Base-by-base conservation (phyloP, 179 eudicot species). In the Silene noctiflora region DNA sequence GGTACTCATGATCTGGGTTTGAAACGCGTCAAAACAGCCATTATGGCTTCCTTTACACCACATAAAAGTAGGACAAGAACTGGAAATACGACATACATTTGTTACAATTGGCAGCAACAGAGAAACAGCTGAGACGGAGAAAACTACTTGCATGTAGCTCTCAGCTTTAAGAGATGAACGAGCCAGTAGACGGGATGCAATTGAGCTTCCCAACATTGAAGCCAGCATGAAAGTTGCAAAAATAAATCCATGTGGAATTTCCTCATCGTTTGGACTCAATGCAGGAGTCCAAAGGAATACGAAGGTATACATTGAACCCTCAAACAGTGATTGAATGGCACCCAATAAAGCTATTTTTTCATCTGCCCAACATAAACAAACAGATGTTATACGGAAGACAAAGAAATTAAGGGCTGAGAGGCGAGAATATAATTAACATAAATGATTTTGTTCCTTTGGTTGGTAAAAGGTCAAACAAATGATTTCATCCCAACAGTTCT, bases 231-330 rank as follows among this genome's bases (percentile, higher is more conserved):
- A 93, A 77, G 95, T 95, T 12, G 99, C 97, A 85, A 95, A 95
- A 63, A 95, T 88, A 82, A 95, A 93, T 69, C 97, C 97, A 72
- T 95, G 99, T 64, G 99, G 97, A 85, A 95, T 91, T 17, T 93
- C 92, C 83, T 95, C 97, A 0, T 91, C 96, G 75, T 95, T 88
- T 60, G 99, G 97, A 70, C 99, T 95, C 86, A 95, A 84, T 74
- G 98, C 98, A 78, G 98, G 99, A 33, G 99, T 95, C 99, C 97
- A 95, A 4, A 93, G 89, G 88, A 95, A 95, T 77, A 95, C 99
- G 82, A 93, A 95, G 31, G 99, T 93, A 66, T 95, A 91, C 99
- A 93, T 93, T 42, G 99, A 95, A 80, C 98, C 99, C 85, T 95
- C 99, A 79, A 95, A 95, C 22, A 95, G 81, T 25, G 99, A 95